phyloP scores from a whole-genome alignment of 345 rosid genomes.

The Geranium rotundifolium region DNA sequence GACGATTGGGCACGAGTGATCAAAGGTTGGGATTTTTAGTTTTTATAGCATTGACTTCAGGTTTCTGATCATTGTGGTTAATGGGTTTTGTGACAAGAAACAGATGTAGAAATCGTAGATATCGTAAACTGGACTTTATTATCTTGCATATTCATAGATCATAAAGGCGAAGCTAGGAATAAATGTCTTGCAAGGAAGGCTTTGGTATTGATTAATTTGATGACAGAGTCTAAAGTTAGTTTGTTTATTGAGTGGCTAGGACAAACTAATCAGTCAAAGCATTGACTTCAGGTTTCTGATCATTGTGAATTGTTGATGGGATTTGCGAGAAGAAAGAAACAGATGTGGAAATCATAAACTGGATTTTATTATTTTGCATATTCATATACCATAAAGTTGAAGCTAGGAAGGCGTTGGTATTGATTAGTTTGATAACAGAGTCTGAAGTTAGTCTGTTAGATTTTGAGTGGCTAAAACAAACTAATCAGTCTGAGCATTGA shows the following conservation, averaged over 20 bases:
- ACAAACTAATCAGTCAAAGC: neutral
- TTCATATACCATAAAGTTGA: neutral
- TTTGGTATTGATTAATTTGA: neutral
- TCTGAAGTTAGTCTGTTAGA: neutral
- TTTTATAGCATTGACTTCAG: neutral
- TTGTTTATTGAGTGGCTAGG: neutral
- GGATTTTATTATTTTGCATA: neutral
- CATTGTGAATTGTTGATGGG: neutral
- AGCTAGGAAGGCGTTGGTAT: neutral
- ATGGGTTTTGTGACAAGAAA: neutral
- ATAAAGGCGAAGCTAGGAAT: neutral
- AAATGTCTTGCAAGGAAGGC: neutral
- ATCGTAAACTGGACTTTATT: no score
- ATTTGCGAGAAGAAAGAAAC: neutral
- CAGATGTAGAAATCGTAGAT: neutral
- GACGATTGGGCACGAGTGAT: slow-evolving; percentile 31
- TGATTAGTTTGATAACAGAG: neutral
- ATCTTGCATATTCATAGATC: neutral
- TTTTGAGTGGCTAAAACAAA: neutral
- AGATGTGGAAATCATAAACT: neutral
- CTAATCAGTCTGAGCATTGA: no score
- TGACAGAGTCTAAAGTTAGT: neutral
- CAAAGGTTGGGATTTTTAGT: slow-evolving; percentile 16
- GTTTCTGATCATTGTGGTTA: neutral
- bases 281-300: neutral